These are phyloP conservation scores for Prunus mira DNA, from an alignment of 306 rosid genomes.

Conservation along the genomic window DNA sequence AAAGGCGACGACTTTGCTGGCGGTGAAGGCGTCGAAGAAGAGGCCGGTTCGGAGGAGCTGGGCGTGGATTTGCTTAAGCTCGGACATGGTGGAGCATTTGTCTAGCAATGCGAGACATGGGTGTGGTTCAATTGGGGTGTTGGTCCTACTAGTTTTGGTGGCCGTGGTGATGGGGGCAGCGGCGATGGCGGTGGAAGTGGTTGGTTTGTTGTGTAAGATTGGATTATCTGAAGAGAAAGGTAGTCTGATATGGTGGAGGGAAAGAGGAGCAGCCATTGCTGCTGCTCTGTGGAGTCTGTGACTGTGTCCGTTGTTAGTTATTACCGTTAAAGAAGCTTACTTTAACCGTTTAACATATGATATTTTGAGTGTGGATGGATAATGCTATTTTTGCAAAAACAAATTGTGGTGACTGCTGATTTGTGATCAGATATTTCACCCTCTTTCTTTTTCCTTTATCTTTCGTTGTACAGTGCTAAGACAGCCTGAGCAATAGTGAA, in stretches of 20 bases:
- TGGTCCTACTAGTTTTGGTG: neutral
- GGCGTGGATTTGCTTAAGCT: slow-evolving; percentile 31
- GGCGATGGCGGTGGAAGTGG: neutral
- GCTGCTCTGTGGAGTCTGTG: neutral
- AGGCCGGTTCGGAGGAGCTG: slow-evolving; percentile 25
- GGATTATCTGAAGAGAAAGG: slow-evolving; percentile 4
- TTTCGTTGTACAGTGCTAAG: too few relatives aligned
- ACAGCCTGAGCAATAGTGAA: neutral
- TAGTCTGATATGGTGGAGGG: slow-evolving; percentile 8
- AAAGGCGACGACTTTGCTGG: slow-evolving; percentile 23
- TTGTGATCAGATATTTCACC: neutral
- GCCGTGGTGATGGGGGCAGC: neutral
- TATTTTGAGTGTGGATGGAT: neutral
- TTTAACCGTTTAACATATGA: neutral
- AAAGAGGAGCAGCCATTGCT: slow-evolving; percentile 17
- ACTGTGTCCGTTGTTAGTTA: neutral
- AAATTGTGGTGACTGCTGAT: neutral
- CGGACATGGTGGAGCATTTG: slow-evolving; percentile 16
- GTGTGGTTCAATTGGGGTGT: slow-evolving; percentile 11
- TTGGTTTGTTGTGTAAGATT: neutral
- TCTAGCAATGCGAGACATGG: slow-evolving; percentile 21
- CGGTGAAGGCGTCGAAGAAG: slow-evolving; percentile 13
- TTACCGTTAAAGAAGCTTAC: neutral
- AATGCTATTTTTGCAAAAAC: neutral
- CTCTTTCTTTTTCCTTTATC: too few relatives aligned